These are phyloP conservation scores for Recurvomyces mirabilis DNA, from an alignment of 495 filamentous ascomycete genomes.

Conservation along the genomic window DNA sequence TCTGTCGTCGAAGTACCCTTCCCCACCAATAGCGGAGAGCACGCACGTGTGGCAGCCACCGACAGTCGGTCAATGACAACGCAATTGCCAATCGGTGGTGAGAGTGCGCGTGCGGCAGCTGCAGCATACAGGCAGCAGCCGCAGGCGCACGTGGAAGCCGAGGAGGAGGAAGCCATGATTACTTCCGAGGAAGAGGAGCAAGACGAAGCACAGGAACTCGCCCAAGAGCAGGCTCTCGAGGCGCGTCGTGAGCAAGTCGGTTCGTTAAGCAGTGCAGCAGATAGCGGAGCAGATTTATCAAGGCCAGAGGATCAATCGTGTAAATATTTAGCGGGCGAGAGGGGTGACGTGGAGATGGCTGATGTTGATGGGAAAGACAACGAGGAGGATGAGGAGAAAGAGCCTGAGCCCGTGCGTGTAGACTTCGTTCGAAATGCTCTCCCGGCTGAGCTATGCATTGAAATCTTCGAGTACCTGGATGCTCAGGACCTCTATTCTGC, in stretches of 20 bases:
- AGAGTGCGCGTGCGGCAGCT: conserved; percentile 13
- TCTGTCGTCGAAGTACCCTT: no score
- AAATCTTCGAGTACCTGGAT: conserved; percentile 62
- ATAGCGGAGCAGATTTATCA: conserved; percentile 18
- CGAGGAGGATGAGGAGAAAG: no score
- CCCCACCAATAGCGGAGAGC: no score
- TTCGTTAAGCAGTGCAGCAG: conserved; percentile 15
- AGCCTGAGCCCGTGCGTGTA: conserved; percentile 22
- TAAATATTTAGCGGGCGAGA: conserved; percentile 7
- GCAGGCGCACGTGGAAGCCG: no score
- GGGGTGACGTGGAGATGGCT: conserved; percentile 6
- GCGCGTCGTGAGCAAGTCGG: conserved; percentile 5
- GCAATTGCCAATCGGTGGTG: no score
- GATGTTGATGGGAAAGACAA: no score
- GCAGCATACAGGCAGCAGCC: conserved; percentile 8
- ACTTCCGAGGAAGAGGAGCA: background rate
- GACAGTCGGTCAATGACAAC: no score
- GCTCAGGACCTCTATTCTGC: conserved; percentile 50
- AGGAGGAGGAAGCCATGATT: background rate
- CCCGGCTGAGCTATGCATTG: conserved; percentile 60
- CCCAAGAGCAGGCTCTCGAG: conserved; percentile 3
- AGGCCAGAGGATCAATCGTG: conserved; percentile 1
- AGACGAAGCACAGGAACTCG: no score
- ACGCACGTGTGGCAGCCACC: no score
- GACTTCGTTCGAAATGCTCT: conserved; percentile 54